phyloP scores from a whole-genome alignment of 805 yeast species.

The Cephaloascus fragrans region DNA sequence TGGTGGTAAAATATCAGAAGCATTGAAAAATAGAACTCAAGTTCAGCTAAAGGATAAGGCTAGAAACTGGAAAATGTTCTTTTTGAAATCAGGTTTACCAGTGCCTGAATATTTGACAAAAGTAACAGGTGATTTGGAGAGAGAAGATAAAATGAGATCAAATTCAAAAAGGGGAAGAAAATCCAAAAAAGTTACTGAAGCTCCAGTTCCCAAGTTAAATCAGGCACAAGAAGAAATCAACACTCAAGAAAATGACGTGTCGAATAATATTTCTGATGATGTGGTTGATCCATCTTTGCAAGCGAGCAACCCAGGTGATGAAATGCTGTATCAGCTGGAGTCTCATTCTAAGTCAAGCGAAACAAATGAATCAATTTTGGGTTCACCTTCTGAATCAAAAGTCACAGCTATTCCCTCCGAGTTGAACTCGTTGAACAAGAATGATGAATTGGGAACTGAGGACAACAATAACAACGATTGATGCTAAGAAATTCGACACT shows the following conservation, averaged over 20 bases:
- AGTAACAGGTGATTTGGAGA: slow-evolving; percentile 80
- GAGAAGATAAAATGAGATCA: slow-evolving; percentile 34
- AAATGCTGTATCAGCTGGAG: too few species aligned
- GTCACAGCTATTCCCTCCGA: too few species aligned
- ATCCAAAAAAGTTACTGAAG: slow-evolving; percentile 8
- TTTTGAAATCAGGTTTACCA: slow-evolving; percentile 62
- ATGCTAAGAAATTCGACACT: too few species aligned
- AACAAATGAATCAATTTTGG: too few species aligned
- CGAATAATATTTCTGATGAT: too few species aligned
- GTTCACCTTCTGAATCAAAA: too few species aligned
- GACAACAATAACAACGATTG: too few species aligned
- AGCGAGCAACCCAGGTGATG: neutral
- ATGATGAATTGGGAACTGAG: too few species aligned
- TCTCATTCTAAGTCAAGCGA: too few species aligned
- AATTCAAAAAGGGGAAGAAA: slow-evolving; percentile 14
- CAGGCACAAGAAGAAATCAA: slow-evolving; percentile 28
- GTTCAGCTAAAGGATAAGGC: slow-evolving; percentile 95
- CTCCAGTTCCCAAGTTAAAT: slow-evolving; percentile 15
- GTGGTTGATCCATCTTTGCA: neutral
- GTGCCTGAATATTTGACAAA: slow-evolving; percentile 72
- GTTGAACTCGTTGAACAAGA: too few species aligned
- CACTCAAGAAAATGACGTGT: neutral
- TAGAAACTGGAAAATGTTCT: slow-evolving; percentile 87
- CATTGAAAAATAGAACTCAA: slow-evolving; percentile 77
- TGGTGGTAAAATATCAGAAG: slow-evolving; percentile 81